Conservation (phyloP, 225 moss, liverwort and hornwort genomes). For the Pseudisothecium myosuroides region DNA sequence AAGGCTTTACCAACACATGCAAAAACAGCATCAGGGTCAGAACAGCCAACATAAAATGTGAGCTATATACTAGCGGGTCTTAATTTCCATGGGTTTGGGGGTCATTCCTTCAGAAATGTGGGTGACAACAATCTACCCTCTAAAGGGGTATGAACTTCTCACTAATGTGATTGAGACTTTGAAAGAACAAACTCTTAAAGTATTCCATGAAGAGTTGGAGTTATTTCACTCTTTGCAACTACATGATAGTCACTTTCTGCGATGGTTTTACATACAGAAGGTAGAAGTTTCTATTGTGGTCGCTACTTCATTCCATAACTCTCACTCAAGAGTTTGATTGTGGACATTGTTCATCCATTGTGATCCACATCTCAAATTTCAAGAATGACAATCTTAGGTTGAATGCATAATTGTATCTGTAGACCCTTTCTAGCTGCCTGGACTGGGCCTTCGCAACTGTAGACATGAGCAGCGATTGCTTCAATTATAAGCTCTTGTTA, state of each 20-base stretch:
- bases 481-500: background rate
- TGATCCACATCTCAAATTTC: background rate
- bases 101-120: background rate
- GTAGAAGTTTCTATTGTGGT: background rate
- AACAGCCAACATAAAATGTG: background rate
- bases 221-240: background rate
- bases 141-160: background rate
- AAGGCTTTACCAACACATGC: slow-evolving; percentile 3
- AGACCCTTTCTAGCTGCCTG: background rate
- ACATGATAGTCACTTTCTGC: background rate
- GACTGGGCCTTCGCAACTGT: background rate
- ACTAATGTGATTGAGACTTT: background rate
- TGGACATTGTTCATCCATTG: background rate
- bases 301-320: background rate
- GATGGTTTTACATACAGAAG: background rate
- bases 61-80: background rate
- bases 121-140: background rate
- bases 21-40: background rate
- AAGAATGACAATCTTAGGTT: background rate
- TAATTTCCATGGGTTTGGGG: background rate
- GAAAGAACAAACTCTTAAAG: background rate
- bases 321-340: background rate
- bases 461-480: background rate
- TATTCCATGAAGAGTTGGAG: background rate
- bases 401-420: background rate